Base-by-base conservation (phyloP, 2,329 filamentous ascomycete species). In the Epichloe sibirici region DNA sequence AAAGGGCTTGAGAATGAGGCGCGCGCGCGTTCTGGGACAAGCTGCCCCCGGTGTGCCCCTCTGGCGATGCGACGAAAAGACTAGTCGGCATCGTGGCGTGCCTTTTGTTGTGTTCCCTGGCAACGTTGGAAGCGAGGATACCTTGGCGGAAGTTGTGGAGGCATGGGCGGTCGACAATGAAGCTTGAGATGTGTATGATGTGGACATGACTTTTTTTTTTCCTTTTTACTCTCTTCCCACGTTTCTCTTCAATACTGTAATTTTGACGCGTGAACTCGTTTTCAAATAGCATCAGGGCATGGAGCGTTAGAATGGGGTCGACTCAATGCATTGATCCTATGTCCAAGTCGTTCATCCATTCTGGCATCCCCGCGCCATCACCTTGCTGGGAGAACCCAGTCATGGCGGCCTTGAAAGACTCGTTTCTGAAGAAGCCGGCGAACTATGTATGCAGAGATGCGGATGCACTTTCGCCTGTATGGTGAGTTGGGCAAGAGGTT, bases 21-120 rank as follows among this genome's bases (percentile, higher is more conserved):
- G 71, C 0, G 78, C 78, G 5, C 69, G 65, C 40, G 70, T 81
- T 43, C 61, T 79, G 1, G 78, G 78, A 0, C 78, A 82, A 56
- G 77, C 78, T 2, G 76, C 76, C 0, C 67, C 76, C 0, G 78
- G 78, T 1, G 75, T 81, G 12, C 77, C 78, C 1, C 65, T 81
- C 1, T 82, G 78, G 78, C 66, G 72, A 51, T 81, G 77, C 54
- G 69, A 76, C 45, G 77, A 81, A 60, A 61, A 66, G 9, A 73
- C 71, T 0, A 72, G 69, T 46, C 72, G 75, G 44, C 74, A 73
- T 61, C 65, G 66, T 0, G 73, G 73, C 4, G 65, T 81, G 13
- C 76, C 76, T 1, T 81, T 77, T 59, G 73, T 81, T 2, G 77
- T 81, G 0, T 81, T 81, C 50, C 78, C 77, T 0, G 78, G 77